Percentiles rank a stretch among this genome's conserved stretches.
Evolutionary conservation across 2,329 filamentous ascomycete genomes (phyloP).

Genomic region (Coniella lustricola): DNA sequence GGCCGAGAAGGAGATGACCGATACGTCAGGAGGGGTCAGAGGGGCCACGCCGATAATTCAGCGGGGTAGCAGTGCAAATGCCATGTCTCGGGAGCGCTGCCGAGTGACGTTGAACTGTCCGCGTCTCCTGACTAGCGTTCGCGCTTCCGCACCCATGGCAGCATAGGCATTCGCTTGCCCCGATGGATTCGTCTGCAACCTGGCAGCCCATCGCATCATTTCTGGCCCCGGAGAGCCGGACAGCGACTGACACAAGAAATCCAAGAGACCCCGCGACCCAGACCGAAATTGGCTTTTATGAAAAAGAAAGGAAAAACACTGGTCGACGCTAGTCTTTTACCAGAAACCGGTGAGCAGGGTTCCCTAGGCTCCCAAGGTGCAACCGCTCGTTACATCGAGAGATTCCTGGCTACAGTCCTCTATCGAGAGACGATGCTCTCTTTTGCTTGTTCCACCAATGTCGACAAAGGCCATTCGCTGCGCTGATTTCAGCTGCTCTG

Average conservation of each 20-base stretch:
- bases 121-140: neutral
- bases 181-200: too few species aligned
- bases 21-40: slow-evolving; percentile 5
- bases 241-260: too few species aligned
- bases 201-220: too few species aligned
- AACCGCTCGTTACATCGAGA: too few species aligned
- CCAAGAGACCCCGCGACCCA: too few species aligned
- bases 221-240: too few species aligned
- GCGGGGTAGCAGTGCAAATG: neutral
- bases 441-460: too few species aligned
- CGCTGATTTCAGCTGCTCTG: neutral
- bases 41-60: neutral
- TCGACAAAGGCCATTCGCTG: neutral
- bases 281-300: too few species aligned
- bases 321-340: too few species aligned
- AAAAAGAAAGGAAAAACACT: too few species aligned
- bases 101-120: slow-evolving; percentile 1
- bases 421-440: too few species aligned
- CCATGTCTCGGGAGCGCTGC: slow-evolving; percentile 2
- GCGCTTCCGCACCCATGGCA: neutral
- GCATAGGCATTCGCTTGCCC: neutral
- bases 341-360: neutral
- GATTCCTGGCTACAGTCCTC: too few species aligned
- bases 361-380: neutral
- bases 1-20: slow-evolving; percentile 4